Conservation (phyloP, 148 eudicot genomes). For the Nepenthes gracilis region DNA sequence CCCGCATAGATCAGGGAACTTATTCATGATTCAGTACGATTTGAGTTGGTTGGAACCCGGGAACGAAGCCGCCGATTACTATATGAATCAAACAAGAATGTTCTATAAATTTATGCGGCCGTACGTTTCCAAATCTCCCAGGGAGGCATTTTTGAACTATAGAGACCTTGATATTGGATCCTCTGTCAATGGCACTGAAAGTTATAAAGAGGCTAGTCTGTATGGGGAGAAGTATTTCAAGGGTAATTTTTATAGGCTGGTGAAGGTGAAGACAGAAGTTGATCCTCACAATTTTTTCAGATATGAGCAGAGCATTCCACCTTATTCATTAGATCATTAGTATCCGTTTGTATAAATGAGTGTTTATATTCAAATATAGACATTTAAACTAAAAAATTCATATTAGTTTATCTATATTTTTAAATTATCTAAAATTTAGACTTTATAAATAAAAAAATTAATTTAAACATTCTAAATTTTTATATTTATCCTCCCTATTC, state of each 20-base stretch:
- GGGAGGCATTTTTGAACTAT: slow-evolving; percentile 32
- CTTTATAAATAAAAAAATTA: too few species aligned
- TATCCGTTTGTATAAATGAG: too few species aligned
- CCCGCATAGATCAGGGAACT: slow-evolving; percentile 35
- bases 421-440: too few species aligned
- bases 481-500: too few species aligned
- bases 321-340: too few species aligned
- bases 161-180: slow-evolving; percentile 39
- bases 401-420: too few species aligned
- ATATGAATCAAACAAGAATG: slow-evolving; percentile 5
- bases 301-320: slow-evolving; percentile 34
- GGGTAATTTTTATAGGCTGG: slow-evolving; percentile 21
- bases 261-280: slow-evolving; percentile 25
- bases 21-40: slow-evolving; percentile 27
- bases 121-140: slow-evolving; percentile 30
- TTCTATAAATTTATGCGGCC: slow-evolving; percentile 20
- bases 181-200: too few species aligned
- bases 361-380: too few species aligned
- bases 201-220: slow-evolving; percentile 8
- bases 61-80: not conserved
- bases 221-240: slow-evolving; percentile 20
- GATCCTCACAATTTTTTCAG: slow-evolving; percentile 38
- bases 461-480: too few species aligned
- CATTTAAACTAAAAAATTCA: too few species aligned
- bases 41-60: slow-evolving; percentile 16